Evolutionary conservation across 176 grass and related monocot species (phyloP).

Genomic region (Oryza punctata): DNA sequence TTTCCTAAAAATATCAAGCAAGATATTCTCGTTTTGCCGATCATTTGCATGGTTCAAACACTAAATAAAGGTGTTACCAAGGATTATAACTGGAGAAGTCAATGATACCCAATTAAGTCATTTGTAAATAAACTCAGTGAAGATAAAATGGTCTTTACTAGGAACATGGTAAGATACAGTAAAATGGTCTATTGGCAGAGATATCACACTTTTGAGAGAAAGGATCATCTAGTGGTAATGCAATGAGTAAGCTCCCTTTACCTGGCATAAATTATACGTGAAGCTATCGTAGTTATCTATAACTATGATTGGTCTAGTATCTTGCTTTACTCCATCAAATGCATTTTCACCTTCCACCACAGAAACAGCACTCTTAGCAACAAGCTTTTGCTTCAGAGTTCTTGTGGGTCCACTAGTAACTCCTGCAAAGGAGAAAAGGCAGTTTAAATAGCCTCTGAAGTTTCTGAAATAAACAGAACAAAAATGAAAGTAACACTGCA

Average conservation of each 20-base stretch:
- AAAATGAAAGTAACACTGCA: neutral
- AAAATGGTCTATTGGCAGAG: neutral
- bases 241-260: conserved; percentile 28
- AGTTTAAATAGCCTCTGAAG: neutral
- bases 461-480: neutral
- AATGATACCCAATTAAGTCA: too few species aligned
- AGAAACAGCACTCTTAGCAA: conserved; percentile 25
- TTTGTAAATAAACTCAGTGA: too few species aligned
- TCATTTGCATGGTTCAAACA: neutral
- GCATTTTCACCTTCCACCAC: conserved; percentile 23
- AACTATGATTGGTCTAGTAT: conserved; percentile 66
- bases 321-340: conserved; percentile 38
- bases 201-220: conserved; percentile 39
- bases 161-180: neutral
- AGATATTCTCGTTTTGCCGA: neutral
- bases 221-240: neutral
- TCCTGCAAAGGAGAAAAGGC: conserved; percentile 12
- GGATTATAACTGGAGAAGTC: neutral
- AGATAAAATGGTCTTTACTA: neutral
- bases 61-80: neutral
- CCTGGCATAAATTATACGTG: conserved; percentile 93
- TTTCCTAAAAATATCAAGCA: neutral
- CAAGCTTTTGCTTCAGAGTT: conserved; percentile 15
- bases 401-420: conserved; percentile 2
- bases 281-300: conserved; percentile 90